Percentiles rank a stretch among this genome's conserved stretches.
Conservation (phyloP, 1,284 basidiomycete genomes). For the Cutaneotrichosporon sp. region DNA sequence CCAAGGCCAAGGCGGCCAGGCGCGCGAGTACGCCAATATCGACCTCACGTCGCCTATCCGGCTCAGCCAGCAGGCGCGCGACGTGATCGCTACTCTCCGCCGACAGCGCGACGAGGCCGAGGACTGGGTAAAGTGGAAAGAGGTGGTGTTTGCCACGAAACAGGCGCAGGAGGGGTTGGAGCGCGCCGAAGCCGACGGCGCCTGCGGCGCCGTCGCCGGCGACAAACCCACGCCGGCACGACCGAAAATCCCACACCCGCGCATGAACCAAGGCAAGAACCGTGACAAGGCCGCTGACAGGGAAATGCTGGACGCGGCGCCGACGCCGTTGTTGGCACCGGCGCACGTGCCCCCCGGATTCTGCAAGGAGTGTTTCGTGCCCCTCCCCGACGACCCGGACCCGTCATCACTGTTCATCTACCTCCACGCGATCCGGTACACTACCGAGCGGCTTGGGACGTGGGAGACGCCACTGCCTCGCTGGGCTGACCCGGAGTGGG, state of each 20-base stretch:
- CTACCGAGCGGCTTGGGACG: conserved; percentile 47
- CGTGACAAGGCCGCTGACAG: conserved; percentile 19
- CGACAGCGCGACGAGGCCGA: conserved; percentile 90
- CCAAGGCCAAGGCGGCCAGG: conserved; percentile 10
- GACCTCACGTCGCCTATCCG: conserved; percentile 84
- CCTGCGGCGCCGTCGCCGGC: not conserved
- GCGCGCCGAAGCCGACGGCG: not conserved
- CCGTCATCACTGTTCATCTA: conserved; percentile 89
- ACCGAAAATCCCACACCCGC: conserved; percentile 16
- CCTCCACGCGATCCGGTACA: conserved; percentile 80
- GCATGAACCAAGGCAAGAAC: conserved; percentile 8
- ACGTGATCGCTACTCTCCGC: conserved; percentile 73
- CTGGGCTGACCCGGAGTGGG: conserved; percentile 48
- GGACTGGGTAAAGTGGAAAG: conserved; percentile 65
- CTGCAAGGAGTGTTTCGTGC: conserved; percentile 82
- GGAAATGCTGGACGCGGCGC: conserved; percentile 21
- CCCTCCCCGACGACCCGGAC: conserved; percentile 81
- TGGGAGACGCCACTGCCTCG: conserved; percentile 47
- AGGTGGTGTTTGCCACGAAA: conserved; percentile 39
- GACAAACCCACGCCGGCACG: not conserved
- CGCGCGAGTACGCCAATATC: conserved; percentile 53
- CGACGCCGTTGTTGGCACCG: conserved; percentile 46
- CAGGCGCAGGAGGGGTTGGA: conserved; percentile 32
- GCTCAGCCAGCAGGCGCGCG: conserved; percentile 75
- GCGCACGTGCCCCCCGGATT: conserved; percentile 46